Conservation (phyloP, 306 rosid genomes). For the Abrus pulchellus region DNA sequence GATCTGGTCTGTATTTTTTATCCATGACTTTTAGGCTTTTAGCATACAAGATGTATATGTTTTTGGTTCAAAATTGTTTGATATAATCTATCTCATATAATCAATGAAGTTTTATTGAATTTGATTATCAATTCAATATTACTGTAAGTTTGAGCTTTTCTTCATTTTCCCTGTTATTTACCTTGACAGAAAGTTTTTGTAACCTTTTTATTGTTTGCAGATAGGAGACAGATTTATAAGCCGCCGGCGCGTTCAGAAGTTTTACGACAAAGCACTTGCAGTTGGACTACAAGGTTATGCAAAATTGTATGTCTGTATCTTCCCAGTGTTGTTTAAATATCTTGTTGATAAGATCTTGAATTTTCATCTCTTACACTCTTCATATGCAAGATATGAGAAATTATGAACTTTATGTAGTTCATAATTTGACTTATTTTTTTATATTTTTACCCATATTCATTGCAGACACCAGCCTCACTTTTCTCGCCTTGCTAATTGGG, state of each 20-base stretch:
- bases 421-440: slow-evolving; percentile 36
- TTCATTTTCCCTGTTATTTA: slow-evolving; percentile 38
- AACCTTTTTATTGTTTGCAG: slow-evolving; percentile 57
- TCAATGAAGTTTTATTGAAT: slow-evolving; percentile 14
- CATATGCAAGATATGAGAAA: slow-evolving; percentile 34
- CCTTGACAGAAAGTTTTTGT: slow-evolving; percentile 36
- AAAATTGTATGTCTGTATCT: slow-evolving; percentile 70
- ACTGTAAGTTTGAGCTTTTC: slow-evolving; percentile 24
- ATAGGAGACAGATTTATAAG: slow-evolving; percentile 91
- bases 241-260: slow-evolving; percentile 81
- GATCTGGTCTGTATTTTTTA: neutral
- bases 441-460: slow-evolving; percentile 43
- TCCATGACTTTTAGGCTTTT: slow-evolving; percentile 25
- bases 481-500: slow-evolving; percentile 96
- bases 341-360: slow-evolving; percentile 29
- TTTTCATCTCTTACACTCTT: slow-evolving; percentile 7
- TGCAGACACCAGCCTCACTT: slow-evolving; percentile 90
- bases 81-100: slow-evolving; percentile 26
- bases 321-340: slow-evolving; percentile 39
- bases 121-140: slow-evolving; percentile 27
- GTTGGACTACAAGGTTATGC: slow-evolving; percentile 93
- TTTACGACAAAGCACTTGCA: slow-evolving; percentile 91
- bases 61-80: slow-evolving; percentile 35
- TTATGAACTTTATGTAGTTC: slow-evolving; percentile 26
- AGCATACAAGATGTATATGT: slow-evolving; percentile 25